A percentile compares a stretch with the other conserved stretches of the same genome.
Evolutionary conservation across 805 yeast species (phyloP).

Genomic region (Candida boleticola): DNA sequence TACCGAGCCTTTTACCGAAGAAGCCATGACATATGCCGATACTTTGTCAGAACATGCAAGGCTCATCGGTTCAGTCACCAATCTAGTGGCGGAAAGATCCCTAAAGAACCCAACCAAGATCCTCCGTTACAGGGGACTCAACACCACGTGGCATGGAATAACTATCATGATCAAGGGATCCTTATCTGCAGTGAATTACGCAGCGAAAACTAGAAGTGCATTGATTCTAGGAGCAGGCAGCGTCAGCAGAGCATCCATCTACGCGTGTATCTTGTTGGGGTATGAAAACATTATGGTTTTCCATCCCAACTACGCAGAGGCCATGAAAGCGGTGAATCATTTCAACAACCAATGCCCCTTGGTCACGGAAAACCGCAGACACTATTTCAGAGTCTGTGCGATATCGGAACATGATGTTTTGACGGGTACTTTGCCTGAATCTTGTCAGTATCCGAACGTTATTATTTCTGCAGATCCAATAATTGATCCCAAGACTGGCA

Average conservation of each 20-base stretch:
- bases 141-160: slow-evolving; percentile 18
- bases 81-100: slow-evolving; percentile 11
- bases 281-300: slow-evolving; percentile 11
- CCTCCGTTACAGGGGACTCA: slow-evolving; percentile 12
- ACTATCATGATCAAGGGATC: slow-evolving; percentile 7
- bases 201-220: slow-evolving; percentile 12
- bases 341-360: slow-evolving; percentile 6
- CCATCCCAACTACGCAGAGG: slow-evolving; percentile 9
- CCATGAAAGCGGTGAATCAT: slow-evolving; percentile 8
- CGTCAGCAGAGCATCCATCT: slow-evolving; percentile 15
- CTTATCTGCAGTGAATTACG: slow-evolving; percentile 16
- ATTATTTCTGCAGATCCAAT: slow-evolving; percentile 12
- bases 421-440: slow-evolving; percentile 2
- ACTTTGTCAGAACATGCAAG: slow-evolving; percentile 12
- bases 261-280: slow-evolving; percentile 14
- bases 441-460: slow-evolving; percentile 8
- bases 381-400: slow-evolving; percentile 3
- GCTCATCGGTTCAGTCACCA: slow-evolving; percentile 14
- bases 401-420: background rate
- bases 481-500: slow-evolving; percentile 7
- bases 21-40: slow-evolving; percentile 12
- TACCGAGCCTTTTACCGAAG: slow-evolving; percentile 13
- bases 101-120: slow-evolving; percentile 10
- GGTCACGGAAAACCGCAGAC: slow-evolving; percentile 2
- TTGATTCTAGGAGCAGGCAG: slow-evolving; percentile 18